Percentiles rank a stretch among this genome's conserved stretches.
Conservation (phyloP, 2,329 filamentous ascomycete genomes). For the Amauroascus verrucosus region DNA sequence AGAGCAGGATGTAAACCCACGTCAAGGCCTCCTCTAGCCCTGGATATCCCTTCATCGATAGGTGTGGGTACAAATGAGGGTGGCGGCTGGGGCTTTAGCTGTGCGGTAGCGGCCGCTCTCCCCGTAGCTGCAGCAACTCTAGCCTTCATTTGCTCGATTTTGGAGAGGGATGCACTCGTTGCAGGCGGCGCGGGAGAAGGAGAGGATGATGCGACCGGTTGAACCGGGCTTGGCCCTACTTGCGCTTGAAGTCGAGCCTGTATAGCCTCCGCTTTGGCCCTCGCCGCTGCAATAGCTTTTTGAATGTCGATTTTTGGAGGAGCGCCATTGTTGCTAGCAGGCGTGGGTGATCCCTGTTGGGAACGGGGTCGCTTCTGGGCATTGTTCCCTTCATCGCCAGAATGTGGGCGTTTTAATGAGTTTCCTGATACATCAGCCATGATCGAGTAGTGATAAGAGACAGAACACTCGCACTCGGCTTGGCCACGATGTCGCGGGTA, state of each 20-base stretch:
- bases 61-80: conserved; percentile 33
- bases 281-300: conserved; percentile 40
- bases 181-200: conserved; percentile 25
- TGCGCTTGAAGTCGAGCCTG: conserved; percentile 37
- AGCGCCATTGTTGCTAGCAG: conserved; percentile 28
- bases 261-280: conserved; percentile 40
- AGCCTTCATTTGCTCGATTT: conserved; percentile 67
- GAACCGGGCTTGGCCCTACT: conserved; percentile 23
- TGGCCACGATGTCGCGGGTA: neutral
- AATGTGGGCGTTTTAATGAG: conserved; percentile 41
- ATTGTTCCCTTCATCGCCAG: conserved; percentile 37
- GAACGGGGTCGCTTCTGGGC: conserved; percentile 41
- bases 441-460: conserved; percentile 9
- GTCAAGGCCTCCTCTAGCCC: conserved; percentile 57
- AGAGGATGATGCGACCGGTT: conserved; percentile 27
- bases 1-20: conserved; percentile 70
- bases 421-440: conserved; percentile 38
- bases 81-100: conserved; percentile 37
- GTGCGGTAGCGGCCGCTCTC: conserved; percentile 34
- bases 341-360: conserved; percentile 41
- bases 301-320: conserved; percentile 36
- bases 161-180: conserved; percentile 45
- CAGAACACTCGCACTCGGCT: too few species aligned
- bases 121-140: conserved; percentile 65
- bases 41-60: conserved; percentile 39